A percentile compares a stretch with the other conserved stretches of the same genome.
phyloP scores from a whole-genome alignment of 2,329 filamentous ascomycete species.

The Grosmannia penicillata region DNA sequence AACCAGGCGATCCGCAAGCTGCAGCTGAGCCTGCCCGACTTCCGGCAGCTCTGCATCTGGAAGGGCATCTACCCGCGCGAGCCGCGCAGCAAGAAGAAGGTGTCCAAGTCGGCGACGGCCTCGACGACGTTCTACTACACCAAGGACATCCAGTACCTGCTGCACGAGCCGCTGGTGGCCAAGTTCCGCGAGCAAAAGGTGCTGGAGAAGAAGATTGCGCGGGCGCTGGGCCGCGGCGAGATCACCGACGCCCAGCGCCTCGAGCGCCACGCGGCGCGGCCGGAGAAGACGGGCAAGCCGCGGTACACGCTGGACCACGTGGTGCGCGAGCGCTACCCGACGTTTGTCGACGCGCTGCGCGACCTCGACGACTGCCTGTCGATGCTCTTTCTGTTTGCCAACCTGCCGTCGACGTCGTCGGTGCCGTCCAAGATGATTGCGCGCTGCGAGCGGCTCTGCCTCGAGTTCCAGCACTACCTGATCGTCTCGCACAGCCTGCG shows the following conservation, averaged over 20 bases:
- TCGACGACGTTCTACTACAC: conserved; percentile 85
- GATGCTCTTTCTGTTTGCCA: conserved; percentile 95
- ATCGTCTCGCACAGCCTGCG: conserved; percentile 82
- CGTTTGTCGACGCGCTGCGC: conserved; percentile 83
- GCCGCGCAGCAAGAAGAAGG: conserved; percentile 94
- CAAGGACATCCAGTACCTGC: conserved; percentile 95
- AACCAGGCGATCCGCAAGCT: conserved; percentile 96
- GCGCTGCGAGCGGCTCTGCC: conserved; percentile 79
- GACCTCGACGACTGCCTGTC: conserved; percentile 94
- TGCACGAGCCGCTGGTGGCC: conserved; percentile 84
- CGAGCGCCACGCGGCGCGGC: conserved; percentile 70
- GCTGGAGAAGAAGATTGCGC: conserved; percentile 93
- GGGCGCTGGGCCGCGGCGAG: conserved; percentile 82
- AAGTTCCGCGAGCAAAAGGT: conserved; percentile 97
- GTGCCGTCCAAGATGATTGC: conserved; percentile 94
- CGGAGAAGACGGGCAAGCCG: conserved; percentile 83
- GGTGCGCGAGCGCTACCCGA: conserved; percentile 94
- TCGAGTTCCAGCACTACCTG: conserved; percentile 96
- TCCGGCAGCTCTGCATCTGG: conserved; percentile 97
- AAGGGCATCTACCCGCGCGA: conserved; percentile 98
- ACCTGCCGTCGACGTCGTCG: conserved; percentile 75
- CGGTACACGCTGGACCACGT: conserved; percentile 90
- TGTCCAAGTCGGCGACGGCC: conserved; percentile 74
- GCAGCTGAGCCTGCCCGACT: conserved; percentile 92
- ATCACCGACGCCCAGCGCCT: conserved; percentile 75